Base-by-base conservation (phyloP, 179 eudicot species). In the Silene coronaria region DNA sequence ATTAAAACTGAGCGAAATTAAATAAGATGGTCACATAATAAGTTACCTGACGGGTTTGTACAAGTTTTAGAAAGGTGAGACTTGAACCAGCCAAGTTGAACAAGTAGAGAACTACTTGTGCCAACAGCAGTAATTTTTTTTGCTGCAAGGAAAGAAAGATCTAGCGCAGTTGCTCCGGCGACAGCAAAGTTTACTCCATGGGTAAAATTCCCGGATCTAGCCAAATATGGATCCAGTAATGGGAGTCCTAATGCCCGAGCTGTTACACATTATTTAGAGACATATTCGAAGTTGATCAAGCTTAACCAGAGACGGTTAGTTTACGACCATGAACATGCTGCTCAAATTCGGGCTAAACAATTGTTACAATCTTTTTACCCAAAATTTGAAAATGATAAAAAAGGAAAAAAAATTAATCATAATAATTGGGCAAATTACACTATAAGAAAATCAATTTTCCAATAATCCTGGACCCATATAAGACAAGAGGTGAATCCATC, bases 161-260 rank as follows among this genome's bases (percentile, higher is more conserved):
- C 38, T 48, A 77, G 70, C 2, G 80, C 80, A 71, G 80, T 77
- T 60, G 80, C 80, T 19, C 80, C 80, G 0, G 70, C 75, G 1
- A 77, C 75, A 2, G 75, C 80, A 11, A 77, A 77, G 67, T 77
- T 77, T 7, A 22, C 80, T 61, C 80, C 80, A 62, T 71, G 70
- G 5, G 66, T 36, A 60, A 63, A 68, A n/a, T 72, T 38, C 8
- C 80, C 71, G 10, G 28, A 24, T 62, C 63, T 61, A 19, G 62
- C 70, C 70, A 77, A 21, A 48, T 77, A 77, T 3, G 75, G 75
- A 16, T 34, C 61, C 0, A 77, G 32, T 3, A 61, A 30, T 2
- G 80, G 75, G 5, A 77, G 26, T 8, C 13, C 2, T 5, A 71
- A 71, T 0, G 42, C 42, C 51, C 70, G 42, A 17, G 74, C 74